Conservation (phyloP, 306 rosid genomes). For the Sindora glabra region DNA sequence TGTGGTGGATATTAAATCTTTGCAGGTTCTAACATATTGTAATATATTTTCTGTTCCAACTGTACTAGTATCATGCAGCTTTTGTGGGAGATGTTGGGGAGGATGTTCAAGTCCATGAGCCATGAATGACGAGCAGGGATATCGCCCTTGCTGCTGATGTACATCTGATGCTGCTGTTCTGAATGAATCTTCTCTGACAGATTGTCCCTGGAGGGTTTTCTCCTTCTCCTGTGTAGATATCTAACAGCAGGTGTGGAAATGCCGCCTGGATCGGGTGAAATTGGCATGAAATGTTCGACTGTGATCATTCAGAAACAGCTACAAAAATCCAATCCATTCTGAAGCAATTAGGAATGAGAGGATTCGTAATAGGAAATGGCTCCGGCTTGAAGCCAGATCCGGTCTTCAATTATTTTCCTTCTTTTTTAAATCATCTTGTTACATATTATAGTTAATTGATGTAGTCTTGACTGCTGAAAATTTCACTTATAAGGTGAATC, state of each 20-base stretch:
- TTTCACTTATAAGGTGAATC: conserved; percentile 36
- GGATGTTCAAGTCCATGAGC: conserved; percentile 1
- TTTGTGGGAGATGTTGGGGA: conserved; percentile 19
- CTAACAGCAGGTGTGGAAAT: conserved; percentile 60
- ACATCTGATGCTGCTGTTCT: conserved; percentile 30
- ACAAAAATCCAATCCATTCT: conserved; percentile 37
- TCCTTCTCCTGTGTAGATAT: conserved; percentile 93
- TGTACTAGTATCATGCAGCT: conserved; percentile 22
- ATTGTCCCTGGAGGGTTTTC: conserved; percentile 50
- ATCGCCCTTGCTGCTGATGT: conserved; percentile 14
- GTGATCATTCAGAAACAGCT: conserved; percentile 44
- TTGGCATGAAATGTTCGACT: conserved; percentile 39
- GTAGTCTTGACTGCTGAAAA: conserved; percentile 61
- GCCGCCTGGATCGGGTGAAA: conserved; percentile 49
- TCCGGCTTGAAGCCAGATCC: conserved; percentile 50
- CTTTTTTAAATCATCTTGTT: conserved; percentile 34
- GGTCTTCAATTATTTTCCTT: conserved; percentile 34
- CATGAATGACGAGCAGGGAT: conserved; percentile 4
- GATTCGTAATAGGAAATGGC: conserved; percentile 62
- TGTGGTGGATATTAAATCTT: neutral
- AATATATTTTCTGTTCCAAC: too few relatives aligned
- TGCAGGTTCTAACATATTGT: conserved; percentile 1
- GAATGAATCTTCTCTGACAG: conserved; percentile 28
- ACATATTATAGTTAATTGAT: conserved; percentile 70
- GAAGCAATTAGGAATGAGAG: conserved; percentile 40